Conservation (phyloP, 805 yeast species). For the Vanderwaltozyma verrucispora region DNA sequence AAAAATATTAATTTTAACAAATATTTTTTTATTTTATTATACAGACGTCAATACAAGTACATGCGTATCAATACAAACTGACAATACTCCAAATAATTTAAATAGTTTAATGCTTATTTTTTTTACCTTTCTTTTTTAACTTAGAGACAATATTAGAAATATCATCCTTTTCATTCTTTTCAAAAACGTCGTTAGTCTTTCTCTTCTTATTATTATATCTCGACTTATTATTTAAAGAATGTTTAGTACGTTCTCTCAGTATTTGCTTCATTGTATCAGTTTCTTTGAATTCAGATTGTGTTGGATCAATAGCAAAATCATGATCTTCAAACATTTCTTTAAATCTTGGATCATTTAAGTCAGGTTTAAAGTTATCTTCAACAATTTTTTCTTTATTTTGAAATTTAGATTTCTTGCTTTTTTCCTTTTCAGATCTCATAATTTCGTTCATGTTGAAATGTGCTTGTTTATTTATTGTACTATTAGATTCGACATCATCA, state of each 20-base stretch:
- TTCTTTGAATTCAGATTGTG: constrained; percentile 79
- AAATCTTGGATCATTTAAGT: constrained; percentile 78
- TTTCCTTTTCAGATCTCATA: constrained; percentile 60
- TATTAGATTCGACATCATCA: constrained; percentile 38
- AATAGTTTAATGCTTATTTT: constrained; percentile 3
- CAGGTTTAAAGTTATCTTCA: constrained; percentile 52
- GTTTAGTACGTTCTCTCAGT: constrained; percentile 61
- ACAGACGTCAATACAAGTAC: background rate
- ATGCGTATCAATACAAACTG: too few relatives aligned
- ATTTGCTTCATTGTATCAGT: constrained; percentile 81
- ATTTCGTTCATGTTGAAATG: constrained; percentile 78
- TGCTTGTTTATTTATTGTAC: constrained; percentile 31
- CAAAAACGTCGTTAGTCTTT: too few relatives aligned
- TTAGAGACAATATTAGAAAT: constrained; percentile 36
- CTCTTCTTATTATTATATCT: too few relatives aligned
- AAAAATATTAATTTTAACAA: too few relatives aligned
- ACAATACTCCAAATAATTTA: too few relatives aligned
- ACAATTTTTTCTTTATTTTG: constrained; percentile 40
- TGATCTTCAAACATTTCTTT: constrained; percentile 73
- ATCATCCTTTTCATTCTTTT: constrained; percentile 5
- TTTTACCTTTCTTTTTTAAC: constrained; percentile 35
- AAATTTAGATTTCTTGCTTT: constrained; percentile 38
- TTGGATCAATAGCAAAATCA: constrained; percentile 90
- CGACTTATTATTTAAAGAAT: constrained; percentile 25
- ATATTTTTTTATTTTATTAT: too few relatives aligned